Evolutionary conservation across 108 stramenopile species (phyloP).

Genomic region (Licmophora abbreviata): DNA sequence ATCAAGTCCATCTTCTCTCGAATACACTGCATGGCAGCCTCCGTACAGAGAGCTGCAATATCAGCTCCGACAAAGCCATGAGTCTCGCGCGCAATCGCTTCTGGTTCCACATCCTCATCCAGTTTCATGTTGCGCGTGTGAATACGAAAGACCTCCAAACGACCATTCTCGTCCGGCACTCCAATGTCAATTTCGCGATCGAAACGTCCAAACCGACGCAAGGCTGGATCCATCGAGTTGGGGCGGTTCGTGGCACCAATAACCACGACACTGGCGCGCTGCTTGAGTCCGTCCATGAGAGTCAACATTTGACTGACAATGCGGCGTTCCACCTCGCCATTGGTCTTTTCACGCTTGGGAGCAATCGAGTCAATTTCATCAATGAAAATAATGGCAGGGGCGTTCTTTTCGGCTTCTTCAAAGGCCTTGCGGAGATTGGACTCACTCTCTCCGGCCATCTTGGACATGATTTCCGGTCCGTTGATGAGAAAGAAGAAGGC

Average conservation of each 20-base stretch:
- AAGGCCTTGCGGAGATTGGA: constrained; percentile 97
- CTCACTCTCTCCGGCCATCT: constrained; percentile 99
- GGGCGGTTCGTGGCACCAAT: constrained; percentile 98
- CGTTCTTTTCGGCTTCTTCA: constrained; percentile 99
- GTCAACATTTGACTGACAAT: constrained; percentile 98
- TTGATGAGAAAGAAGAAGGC: constrained; percentile 99
- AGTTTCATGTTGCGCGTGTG: constrained; percentile 99
- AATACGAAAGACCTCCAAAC: constrained; percentile 99
- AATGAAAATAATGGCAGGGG: constrained; percentile 99
- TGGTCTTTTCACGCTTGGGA: constrained; percentile 99
- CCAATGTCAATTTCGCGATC: constrained; percentile 99
- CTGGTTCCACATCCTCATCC: constrained; percentile 98
- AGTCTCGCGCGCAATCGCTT: constrained; percentile 93
- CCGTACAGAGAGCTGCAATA: constrained; percentile 99
- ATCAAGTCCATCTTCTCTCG: constrained; percentile 99
- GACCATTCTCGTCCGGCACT: constrained; percentile 98
- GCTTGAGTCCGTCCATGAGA: constrained; percentile 98
- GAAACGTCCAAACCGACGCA: constrained; percentile 98
- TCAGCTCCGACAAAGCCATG: constrained; percentile 99
- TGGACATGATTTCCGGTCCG: constrained; percentile 99
- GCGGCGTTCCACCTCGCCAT: constrained; percentile 99
- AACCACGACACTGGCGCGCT: constrained; percentile 92
- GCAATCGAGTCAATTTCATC: constrained; percentile 99
- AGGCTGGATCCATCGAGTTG: constrained; percentile 92
- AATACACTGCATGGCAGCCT: constrained; percentile 99